Percentiles rank a stretch among this genome's conserved stretches.
Conservation (phyloP, 148 eudicot genomes). For the Gaultheria prostrata region DNA sequence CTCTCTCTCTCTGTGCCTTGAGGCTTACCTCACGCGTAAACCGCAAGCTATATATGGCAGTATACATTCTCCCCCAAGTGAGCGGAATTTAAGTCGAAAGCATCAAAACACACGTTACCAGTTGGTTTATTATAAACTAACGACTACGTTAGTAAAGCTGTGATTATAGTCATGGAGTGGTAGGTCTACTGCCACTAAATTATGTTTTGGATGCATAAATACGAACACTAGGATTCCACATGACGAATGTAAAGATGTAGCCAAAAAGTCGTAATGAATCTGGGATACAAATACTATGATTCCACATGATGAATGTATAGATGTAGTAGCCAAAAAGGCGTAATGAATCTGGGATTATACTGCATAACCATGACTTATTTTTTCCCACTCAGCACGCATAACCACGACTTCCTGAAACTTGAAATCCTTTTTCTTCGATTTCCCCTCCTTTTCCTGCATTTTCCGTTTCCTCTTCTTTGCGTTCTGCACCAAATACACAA, state of each 20-base stretch:
- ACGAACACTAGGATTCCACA: neutral
- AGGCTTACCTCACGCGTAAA: neutral
- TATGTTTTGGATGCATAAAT: too few relatives aligned
- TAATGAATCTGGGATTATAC: neutral
- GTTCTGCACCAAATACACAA: conserved; percentile 44
- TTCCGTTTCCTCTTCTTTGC: conserved; percentile 81
- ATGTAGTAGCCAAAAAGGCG: neutral
- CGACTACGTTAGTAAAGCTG: conserved; percentile 35
- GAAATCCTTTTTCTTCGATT: conserved; percentile 88
- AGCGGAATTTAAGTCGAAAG: neutral
- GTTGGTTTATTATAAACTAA: neutral
- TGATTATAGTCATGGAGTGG: neutral
- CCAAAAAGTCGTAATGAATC: neutral
- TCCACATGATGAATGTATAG: neutral
- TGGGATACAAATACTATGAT: neutral
- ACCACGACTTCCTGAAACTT: conserved; percentile 45
- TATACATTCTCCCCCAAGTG: neutral
- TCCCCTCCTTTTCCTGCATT: conserved; percentile 83
- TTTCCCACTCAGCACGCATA: too few relatives aligned
- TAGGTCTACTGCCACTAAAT: neutral
- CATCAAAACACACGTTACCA: neutral
- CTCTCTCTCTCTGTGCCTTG: neutral
- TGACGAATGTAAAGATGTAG: neutral
- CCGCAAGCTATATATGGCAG: neutral
- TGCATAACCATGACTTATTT: too few relatives aligned